phyloP scores from a whole-genome alignment of 306 rosid species.

The barrel medic (Medicago truncatula) region MtrunA17r5.0-ANR NC_053048.1:54022001-54022500 shows the following conservation, averaged over 20 bases:
- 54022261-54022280: constrained; percentile 22
- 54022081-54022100: constrained; percentile 26
- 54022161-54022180: constrained; percentile 26
- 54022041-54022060: constrained; percentile 96
- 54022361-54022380: constrained; percentile 16
- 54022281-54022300: not conserved
- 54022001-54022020: constrained; percentile 91
- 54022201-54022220: constrained; percentile 27
- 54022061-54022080: constrained; percentile 70
- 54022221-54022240: constrained; percentile 5
- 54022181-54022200: constrained; percentile 17
- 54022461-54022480: constrained; percentile 16
- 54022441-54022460: not conserved
- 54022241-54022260: not conserved
- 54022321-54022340: not conserved
- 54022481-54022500: constrained; percentile 11
- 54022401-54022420: constrained; percentile 23
- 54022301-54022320: not conserved
- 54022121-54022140: constrained; percentile 26
- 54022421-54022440: constrained; percentile 24
- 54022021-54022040: constrained; percentile 96
- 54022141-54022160: constrained; percentile 17
- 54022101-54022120: constrained; percentile 21
- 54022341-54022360: not conserved
- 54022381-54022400: not conserved